Base-by-base conservation (phyloP, 257 asterid species). In the Lycium ferocissimum region DNA sequence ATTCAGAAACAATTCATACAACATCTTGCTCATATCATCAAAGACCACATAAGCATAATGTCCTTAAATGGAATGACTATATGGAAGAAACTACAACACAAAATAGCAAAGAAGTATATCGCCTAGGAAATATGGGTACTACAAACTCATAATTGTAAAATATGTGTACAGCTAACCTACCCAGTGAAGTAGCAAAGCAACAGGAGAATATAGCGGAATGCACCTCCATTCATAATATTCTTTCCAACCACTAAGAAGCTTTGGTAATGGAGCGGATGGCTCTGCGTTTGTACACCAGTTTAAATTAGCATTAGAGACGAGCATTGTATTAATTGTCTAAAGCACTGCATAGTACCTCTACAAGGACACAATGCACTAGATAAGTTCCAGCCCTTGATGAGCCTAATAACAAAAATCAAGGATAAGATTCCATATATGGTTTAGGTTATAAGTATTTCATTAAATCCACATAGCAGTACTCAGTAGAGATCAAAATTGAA, bases 171-270 rank as follows among this genome's bases (percentile, higher is more conserved):
- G 70, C 80, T 45, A 80, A 65, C 94, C 79, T 95, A 95, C 97
- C 99, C 97, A 97, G 69, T 97, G 99, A 91, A 97, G 97, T 90
- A 97, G 95, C 86, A 95, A 87, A 85, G 98, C 95, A 85, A 89
- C 94, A 79, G 98, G 99, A 84, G 98, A 95, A 88, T 14, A 49
- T 56, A 93, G 91, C 12, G 98, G 97, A 87, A 97, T 91, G 90
- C 92, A 63, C 91, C 99, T 95, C 99, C 99, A 97, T 83, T 95
- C 92, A 78, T 91, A 97, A 90, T 97, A 95, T 40, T 95, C 96
- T 87, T 92, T 94, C 99, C 99, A 97, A 85, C 85, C 84, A 47
- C 87, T 78, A 58, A 95, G 88, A 83, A 79, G 62, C 85, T 85
- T 66, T 0, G 85, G 89, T 70, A 87, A 37, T 7, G 91, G 91